These are phyloP conservation scores for Arthroderma sp. DNA, from an alignment of 2,329 filamentous ascomycete genomes.

Conservation along the genomic window DNA sequence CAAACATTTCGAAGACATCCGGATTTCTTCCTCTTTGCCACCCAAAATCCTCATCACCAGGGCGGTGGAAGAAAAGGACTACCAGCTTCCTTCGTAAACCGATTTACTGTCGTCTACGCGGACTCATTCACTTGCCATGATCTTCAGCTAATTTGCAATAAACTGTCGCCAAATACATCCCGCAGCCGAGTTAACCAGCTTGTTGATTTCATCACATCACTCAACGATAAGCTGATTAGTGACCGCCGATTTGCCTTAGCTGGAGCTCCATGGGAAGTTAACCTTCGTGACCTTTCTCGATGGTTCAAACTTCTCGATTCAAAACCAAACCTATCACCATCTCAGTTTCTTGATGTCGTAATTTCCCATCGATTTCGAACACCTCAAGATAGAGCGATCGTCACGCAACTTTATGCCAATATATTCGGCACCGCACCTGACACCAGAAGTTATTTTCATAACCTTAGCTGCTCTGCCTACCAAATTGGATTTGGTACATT, in stretches of 20 bases:
- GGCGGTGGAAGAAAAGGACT: constrained; percentile 90
- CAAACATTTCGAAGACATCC: constrained; percentile 84
- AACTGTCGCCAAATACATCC: constrained; percentile 56
- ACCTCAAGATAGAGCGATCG: constrained; percentile 49
- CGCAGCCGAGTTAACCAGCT: constrained; percentile 49
- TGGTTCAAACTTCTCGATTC: constrained; percentile 66
- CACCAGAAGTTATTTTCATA: constrained; percentile 55
- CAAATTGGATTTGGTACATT: constrained; percentile 72
- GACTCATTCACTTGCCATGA: constrained; percentile 77
- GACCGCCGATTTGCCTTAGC: constrained; percentile 40
- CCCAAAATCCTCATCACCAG: constrained; percentile 95
- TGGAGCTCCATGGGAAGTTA: constrained; percentile 88
- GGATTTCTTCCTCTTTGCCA: constrained; percentile 86
- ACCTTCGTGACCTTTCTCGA: constrained; percentile 74
- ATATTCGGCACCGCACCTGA: constrained; percentile 44
- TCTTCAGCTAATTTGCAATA: constrained; percentile 65
- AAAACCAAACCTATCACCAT: constrained; percentile 46
- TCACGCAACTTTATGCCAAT: constrained; percentile 53
- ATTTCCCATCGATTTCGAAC: constrained; percentile 81
- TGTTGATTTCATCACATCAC: constrained; percentile 65
- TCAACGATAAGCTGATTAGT: constrained; percentile 58
- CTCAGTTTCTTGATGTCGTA: constrained; percentile 68
- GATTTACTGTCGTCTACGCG: constrained; percentile 95
- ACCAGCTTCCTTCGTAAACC: constrained; percentile 91
- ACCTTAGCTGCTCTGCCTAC: constrained; percentile 49